Conservation (phyloP, 2,329 filamentous ascomycete genomes). For the Saccharata proteae region DNA sequence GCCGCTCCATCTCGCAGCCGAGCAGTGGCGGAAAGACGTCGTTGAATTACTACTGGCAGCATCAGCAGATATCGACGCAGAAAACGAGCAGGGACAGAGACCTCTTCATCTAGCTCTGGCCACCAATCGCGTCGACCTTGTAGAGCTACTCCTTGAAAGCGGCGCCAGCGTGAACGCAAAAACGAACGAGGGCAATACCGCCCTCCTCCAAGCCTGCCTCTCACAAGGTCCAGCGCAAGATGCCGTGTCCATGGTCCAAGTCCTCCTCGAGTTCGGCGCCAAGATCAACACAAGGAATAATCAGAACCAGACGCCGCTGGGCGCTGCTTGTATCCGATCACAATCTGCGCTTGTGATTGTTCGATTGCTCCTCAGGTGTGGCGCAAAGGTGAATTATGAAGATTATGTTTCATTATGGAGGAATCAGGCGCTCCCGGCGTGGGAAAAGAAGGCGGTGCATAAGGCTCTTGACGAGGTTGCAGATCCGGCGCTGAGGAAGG, state of each 20-base stretch:
- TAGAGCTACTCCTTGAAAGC: slow-evolving; percentile 20
- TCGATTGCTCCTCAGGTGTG: slow-evolving; percentile 17
- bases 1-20: not conserved
- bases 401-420: slow-evolving; percentile 3
- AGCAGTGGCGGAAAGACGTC: not conserved
- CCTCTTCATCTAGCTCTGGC: slow-evolving; percentile 15
- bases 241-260: not conserved
- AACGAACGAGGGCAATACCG: slow-evolving; percentile 24
- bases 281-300: slow-evolving; percentile 17
- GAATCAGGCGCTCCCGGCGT: not conserved
- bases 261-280: not conserved
- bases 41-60: not conserved
- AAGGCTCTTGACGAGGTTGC: slow-evolving; percentile 1
- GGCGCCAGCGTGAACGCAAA: slow-evolving; percentile 21
- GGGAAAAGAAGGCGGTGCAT: slow-evolving; percentile 4
- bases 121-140: slow-evolving; percentile 18
- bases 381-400: slow-evolving; percentile 17
- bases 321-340: slow-evolving; percentile 45
- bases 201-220: slow-evolving; percentile 21
- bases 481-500: not conserved
- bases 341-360: slow-evolving; percentile 21
- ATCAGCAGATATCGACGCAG: not conserved
- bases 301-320: slow-evolving; percentile 34
- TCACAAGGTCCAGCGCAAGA: not conserved
- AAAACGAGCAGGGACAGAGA: not conserved